Evolutionary conservation across 23 red algal species (phyloP).

Genomic region (Cyanidioschyzon merolae): DNA sequence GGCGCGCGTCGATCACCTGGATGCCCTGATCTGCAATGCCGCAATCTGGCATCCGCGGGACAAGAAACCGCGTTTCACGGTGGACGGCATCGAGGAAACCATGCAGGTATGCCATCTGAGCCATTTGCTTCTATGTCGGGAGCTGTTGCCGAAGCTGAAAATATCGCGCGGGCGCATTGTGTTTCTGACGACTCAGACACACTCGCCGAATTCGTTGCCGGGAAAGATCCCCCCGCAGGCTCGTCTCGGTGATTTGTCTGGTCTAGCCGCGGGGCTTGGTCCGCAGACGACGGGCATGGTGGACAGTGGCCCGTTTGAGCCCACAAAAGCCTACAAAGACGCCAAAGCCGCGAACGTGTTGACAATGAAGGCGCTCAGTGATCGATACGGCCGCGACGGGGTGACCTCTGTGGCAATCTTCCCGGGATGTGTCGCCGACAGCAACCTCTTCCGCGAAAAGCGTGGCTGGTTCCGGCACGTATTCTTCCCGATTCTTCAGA

Average conservation of each 20-base stretch:
- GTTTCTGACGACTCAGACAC: constrained; percentile 72
- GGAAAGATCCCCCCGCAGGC: constrained; percentile 87
- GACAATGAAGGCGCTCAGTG: constrained; percentile 57
- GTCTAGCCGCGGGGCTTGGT: constrained; percentile 41
- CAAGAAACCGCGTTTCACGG: constrained; percentile 62
- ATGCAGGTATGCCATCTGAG: constrained; percentile 72
- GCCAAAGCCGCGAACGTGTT: constrained; percentile 71
- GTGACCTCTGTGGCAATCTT: constrained; percentile 56
- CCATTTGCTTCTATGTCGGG: constrained; percentile 75
- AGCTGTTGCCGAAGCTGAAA: constrained; percentile 43
- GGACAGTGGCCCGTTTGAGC: constrained; percentile 62
- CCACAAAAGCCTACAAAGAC: constrained; percentile 92
- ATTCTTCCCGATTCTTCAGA: constrained; percentile 85
- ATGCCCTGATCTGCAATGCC: constrained; percentile 73
- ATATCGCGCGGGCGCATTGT: constrained; percentile 38
- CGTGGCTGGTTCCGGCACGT: constrained; percentile 62
- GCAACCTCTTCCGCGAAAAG: constrained; percentile 75
- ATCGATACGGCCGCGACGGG: constrained; percentile 33
- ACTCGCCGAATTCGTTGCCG: constrained; percentile 65
- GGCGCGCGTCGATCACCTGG: constrained; percentile 23
- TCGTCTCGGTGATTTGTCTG: constrained; percentile 47
- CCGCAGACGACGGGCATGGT: constrained; percentile 32
- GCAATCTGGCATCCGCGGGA: constrained; percentile 79
- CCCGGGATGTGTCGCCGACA: constrained; percentile 70
- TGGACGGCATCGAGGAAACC: constrained; percentile 77